A percentile compares a stretch with the other conserved stretches of the same genome.
Conservation (phyloP, 441 rosid genomes). For the Euphorbia schlechtendalii region DNA sequence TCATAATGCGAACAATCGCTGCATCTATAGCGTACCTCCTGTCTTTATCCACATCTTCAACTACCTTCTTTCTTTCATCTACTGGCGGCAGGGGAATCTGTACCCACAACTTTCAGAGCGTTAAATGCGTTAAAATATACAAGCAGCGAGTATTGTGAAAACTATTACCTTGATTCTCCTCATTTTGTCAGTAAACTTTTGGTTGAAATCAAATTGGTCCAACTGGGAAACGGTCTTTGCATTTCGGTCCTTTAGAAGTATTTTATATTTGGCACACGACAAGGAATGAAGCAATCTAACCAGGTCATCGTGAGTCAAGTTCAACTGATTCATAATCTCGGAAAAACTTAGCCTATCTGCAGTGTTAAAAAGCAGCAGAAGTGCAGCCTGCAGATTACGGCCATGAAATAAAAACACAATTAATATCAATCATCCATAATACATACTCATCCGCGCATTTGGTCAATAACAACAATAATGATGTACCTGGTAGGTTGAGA, state of each 20-base stretch:
- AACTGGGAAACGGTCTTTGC: slow-evolving; percentile 57
- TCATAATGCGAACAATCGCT: slow-evolving; percentile 95
- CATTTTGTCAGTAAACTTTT: slow-evolving; percentile 77
- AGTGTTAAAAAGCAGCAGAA: slow-evolving; percentile 70
- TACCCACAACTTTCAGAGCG: too few relatives aligned
- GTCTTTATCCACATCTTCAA: slow-evolving; percentile 91
- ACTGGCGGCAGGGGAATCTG: slow-evolving; percentile 92
- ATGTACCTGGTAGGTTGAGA: slow-evolving; percentile 97
- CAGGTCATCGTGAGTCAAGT: slow-evolving; percentile 74
- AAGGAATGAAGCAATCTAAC: slow-evolving; percentile 84
- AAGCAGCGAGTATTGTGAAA: too few relatives aligned
- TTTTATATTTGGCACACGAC: slow-evolving; percentile 89
- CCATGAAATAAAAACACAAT: not conserved
- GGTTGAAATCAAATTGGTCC: slow-evolving; percentile 73
- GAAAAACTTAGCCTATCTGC: slow-evolving; percentile 67
- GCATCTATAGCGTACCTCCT: slow-evolving; percentile 91
- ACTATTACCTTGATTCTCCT: slow-evolving; percentile 79
- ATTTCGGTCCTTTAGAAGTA: slow-evolving; percentile 72
- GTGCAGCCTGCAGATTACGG: slow-evolving; percentile 52
- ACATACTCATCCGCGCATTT: not conserved
- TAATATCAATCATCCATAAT: not conserved
- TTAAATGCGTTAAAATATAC: too few relatives aligned
- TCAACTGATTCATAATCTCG: slow-evolving; percentile 74
- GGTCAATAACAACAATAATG: not conserved
- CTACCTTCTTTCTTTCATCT: slow-evolving; percentile 87